These are phyloP conservation scores for Erigeron philadelphicus DNA, from an alignment of 140 eudicot genomes.

Conservation along the genomic window DNA sequence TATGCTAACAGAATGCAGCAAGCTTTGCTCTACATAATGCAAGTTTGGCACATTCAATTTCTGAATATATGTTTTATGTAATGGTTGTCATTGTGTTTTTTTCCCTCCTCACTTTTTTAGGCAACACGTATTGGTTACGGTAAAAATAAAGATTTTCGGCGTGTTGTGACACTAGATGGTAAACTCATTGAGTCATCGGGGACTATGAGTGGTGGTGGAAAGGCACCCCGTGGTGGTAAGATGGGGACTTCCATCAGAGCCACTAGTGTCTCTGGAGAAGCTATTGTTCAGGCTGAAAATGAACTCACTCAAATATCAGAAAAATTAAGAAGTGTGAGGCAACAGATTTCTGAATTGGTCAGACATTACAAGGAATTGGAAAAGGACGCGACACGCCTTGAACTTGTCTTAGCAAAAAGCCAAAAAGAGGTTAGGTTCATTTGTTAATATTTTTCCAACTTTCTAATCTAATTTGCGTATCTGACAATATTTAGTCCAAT, in stretches of 20 bases:
- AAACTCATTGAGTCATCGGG: constrained; percentile 84
- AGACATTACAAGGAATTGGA: constrained; percentile 53
- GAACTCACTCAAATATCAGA: constrained; percentile 55
- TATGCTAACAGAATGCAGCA: neutral
- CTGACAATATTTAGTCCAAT: neutral
- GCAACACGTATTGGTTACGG: constrained; percentile 94
- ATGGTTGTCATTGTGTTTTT: neutral
- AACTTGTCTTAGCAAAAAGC: constrained; percentile 71
- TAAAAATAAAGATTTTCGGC: constrained; percentile 52
- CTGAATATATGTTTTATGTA: neutral
- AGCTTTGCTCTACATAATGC: neutral
- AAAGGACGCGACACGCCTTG: constrained; percentile 45
- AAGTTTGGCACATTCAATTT: no score
- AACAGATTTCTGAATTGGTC: constrained; percentile 45
- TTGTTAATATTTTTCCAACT: neutral
- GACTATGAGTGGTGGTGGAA: constrained; percentile 96
- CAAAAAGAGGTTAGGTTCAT: constrained; percentile 59
- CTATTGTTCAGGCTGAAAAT: constrained; percentile 58
- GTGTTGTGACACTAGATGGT: constrained; percentile 88
- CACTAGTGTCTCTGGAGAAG: constrained; percentile 69
- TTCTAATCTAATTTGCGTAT: neutral
- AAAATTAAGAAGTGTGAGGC: constrained; percentile 36
- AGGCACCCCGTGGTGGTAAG: constrained; percentile 90
- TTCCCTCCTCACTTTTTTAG: constrained; percentile 28
- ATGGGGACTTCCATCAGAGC: constrained; percentile 85